Evolutionary conservation across 495 filamentous ascomycete genomes (phyloP).

Genomic region (Xylaria palmicola): DNA sequence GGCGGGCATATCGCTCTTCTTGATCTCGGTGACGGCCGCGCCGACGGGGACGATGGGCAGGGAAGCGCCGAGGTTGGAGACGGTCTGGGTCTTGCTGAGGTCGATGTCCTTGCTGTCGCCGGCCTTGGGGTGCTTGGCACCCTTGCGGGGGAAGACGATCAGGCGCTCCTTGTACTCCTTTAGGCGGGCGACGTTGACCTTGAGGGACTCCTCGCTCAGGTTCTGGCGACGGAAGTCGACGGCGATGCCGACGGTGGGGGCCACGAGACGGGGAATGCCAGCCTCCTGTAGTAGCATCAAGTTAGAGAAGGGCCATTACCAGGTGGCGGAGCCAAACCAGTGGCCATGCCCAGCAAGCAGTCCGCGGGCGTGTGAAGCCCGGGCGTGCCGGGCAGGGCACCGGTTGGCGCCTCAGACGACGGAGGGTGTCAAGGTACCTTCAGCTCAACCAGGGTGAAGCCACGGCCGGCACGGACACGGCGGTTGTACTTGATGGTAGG

Average conservation of each 20-base stretch:
- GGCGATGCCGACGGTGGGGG: slow-evolving; percentile 91
- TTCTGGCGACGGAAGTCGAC: slow-evolving; percentile 96
- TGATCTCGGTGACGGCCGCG: slow-evolving; percentile 70
- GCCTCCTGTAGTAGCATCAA: slow-evolving; percentile 66
- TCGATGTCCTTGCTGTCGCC: slow-evolving; percentile 86
- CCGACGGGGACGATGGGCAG: slow-evolving; percentile 71
- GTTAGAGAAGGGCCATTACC: slow-evolving; percentile 19
- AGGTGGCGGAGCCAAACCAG: neutral
- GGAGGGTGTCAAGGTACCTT: slow-evolving; percentile 65
- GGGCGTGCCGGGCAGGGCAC: neutral
- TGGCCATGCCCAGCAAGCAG: neutral
- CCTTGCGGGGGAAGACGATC: slow-evolving; percentile 96
- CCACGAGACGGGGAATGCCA: slow-evolving; percentile 90
- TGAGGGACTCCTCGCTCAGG: slow-evolving; percentile 89
- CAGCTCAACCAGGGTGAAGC: slow-evolving; percentile 93
- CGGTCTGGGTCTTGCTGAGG: slow-evolving; percentile 71
- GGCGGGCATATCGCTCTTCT: slow-evolving; percentile 74
- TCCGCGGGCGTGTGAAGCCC: neutral
- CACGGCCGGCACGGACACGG: slow-evolving; percentile 91
- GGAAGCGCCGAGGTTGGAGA: slow-evolving; percentile 53
- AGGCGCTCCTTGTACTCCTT: slow-evolving; percentile 92
- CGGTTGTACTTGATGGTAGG: slow-evolving; percentile 96
- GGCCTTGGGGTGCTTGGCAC: slow-evolving; percentile 79
- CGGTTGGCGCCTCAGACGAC: neutral
- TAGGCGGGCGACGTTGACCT: slow-evolving; percentile 91